Evolutionary conservation across 768 basidiomycete species (phyloP).

Genomic region (Lentinula raphanica): DNA sequence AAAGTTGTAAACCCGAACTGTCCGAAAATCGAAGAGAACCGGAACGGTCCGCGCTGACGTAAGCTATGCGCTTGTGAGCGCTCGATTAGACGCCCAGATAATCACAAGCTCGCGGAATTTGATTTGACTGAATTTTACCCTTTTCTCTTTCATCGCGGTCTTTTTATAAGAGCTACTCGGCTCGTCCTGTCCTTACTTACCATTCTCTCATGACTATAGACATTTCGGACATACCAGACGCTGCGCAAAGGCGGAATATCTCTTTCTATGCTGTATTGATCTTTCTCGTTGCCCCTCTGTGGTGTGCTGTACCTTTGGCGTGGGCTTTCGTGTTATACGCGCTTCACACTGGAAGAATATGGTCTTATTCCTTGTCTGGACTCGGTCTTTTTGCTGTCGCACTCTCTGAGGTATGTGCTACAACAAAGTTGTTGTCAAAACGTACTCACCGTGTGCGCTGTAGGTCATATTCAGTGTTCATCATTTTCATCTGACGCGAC

Average conservation of each 20-base stretch:
- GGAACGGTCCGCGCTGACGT: slow-evolving; percentile 12
- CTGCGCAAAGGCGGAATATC: slow-evolving; percentile 31
- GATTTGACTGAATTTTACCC: neutral
- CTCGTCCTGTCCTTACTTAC: slow-evolving; percentile 8
- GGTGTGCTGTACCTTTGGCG: slow-evolving; percentile 55
- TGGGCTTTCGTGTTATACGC: slow-evolving; percentile 60
- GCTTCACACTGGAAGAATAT: slow-evolving; percentile 37
- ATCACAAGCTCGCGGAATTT: neutral
- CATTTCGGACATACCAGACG: slow-evolving; percentile 27
- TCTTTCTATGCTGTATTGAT: slow-evolving; percentile 60
- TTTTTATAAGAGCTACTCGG: neutral
- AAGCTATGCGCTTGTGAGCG: too few relatives aligned
- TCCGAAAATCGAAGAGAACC: slow-evolving; percentile 17
- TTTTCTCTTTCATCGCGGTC: neutral
- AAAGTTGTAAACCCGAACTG: slow-evolving; percentile 16
- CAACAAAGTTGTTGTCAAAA: neutral
- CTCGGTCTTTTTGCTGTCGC: slow-evolving; percentile 42
- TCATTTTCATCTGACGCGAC: slow-evolving; percentile 44
- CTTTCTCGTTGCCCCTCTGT: slow-evolving; percentile 54
- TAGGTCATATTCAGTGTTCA: slow-evolving; percentile 71
- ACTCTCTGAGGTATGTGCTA: slow-evolving; percentile 49
- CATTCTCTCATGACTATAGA: neutral
- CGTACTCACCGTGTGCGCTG: slow-evolving; percentile 1
- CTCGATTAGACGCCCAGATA: slow-evolving; percentile 2
- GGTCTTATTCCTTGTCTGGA: slow-evolving; percentile 34